Evolutionary conservation across 2,329 filamentous ascomycete species (phyloP), one percentile per base, ranked within the genome.

Genomic region (Aspergillus phoenicis): DNA sequence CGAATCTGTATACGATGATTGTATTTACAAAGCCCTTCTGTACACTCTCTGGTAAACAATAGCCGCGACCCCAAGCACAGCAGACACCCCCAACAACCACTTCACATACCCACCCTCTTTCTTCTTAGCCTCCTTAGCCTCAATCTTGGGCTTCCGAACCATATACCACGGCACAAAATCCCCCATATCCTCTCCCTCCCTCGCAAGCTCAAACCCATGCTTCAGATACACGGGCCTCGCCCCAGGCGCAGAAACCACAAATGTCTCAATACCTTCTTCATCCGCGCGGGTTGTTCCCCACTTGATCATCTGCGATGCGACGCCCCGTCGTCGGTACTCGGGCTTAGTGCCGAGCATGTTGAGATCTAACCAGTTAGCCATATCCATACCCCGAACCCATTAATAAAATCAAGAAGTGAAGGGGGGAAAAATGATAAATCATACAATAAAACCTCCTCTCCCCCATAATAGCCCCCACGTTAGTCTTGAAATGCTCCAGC

Each of bases 151-250:
- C 26, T 51, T 30, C 55, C 59, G 30, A 22, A 62, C 22, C 61
- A 66, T 63, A 52, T 57, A 62, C 20, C 52, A 24, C 45, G 60
- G 28, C 61, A 65, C 59, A 45, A 59, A 60, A 20, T 38, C 15
- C 33, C 63, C 49, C 2, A 38, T 20, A 20, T 56, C 20, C 38
- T 61, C 58, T 43, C 41, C 57, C 53, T 20, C 45, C 17, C 57
- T 52, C 38, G 64, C 28, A 10, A 72, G 66, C 24, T 67, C 65
- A 62, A 81, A 81, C 4, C 78, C 77, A 56, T 71, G 69, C 45
- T 71, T 79, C 60, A 71, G 55, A 62, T 81, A 81, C 36, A 81
- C 24, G 1, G 64, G 61, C 53, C 73, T 74, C 2, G 72, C 79
- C 5, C 57, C 67, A 13, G 68, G 64, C 2, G 75, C 76, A 13